Evolutionary conservation across 495 filamentous ascomycete genomes (phyloP), one percentile per base, ranked within the genome.

Genomic region (Talaromyces nanjingensis): DNA sequence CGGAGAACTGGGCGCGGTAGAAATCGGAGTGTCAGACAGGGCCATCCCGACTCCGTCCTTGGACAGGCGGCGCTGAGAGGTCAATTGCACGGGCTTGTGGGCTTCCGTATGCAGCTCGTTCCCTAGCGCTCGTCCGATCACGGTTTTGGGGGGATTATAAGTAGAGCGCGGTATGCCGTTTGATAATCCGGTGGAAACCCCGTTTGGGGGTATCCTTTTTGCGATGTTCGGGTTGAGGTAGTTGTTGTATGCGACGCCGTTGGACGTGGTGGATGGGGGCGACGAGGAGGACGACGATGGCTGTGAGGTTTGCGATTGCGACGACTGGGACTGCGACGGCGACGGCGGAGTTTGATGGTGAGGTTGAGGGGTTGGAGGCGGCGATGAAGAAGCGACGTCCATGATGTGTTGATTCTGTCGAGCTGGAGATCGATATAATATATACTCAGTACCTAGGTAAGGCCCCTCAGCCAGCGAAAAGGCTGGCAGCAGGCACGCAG

Each of bases 1-100:
- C 68, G 89, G 89, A 73, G 87, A 90, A 73, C 79, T 84, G 31
- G 88, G 87, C 62, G 85, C 86, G 66, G 89, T 88, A 67, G 87
- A 81, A 72, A 77, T 70, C 63, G 89, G 89, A 68, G 89, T 91
- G 74, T 91, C 89, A 65, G 77, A 84, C 71, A 88, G 73, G 47
- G 84, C 80, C 59, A 71, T 73, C 65, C 86, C 86, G 72, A 83
- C 74, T 69, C 79, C 77, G 71, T 82, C 76, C 70, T 80, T 79
- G 70, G 74, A 74, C 65, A 73, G 67, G 37, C 53, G 62, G 20
- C 62, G 62, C 66, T 74, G 78, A 60, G 76, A 76, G 45, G 72
- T 69, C 20, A 66, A 65, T 42, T 54, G 33, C 18, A 45, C 18
- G 39, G 58, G 45, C 71, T 71, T 78, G 72, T 75, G 71, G 74